Conservation (phyloP, 2,329 filamentous ascomycete species). For the Orbilia javanica region DNA sequence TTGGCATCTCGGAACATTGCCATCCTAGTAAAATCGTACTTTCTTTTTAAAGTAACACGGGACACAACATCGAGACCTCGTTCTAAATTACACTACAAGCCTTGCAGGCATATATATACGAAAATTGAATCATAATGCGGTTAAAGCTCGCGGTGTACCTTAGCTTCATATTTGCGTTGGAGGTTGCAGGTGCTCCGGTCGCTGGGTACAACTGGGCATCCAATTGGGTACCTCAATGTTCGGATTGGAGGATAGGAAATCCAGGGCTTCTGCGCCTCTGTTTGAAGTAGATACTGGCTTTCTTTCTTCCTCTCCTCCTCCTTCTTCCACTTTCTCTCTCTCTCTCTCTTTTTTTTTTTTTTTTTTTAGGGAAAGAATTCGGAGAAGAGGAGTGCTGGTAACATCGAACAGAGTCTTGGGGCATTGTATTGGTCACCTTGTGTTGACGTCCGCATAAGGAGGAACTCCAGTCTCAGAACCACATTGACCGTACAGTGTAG, state of each 20-base stretch:
- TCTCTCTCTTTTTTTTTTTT: too few relatives aligned
- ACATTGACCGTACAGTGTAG: too few relatives aligned
- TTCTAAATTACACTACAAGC: background rate
- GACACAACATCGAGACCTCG: background rate
- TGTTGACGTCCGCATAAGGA: background rate
- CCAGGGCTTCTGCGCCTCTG: background rate
- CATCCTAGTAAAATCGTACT: constrained; percentile 15
- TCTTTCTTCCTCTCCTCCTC: too few relatives aligned
- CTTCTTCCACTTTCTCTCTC: too few relatives aligned
- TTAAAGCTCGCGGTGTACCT: constrained; percentile 4
- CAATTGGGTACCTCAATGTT: background rate
- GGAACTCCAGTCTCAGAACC: too few relatives aligned
- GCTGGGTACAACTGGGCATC: background rate
- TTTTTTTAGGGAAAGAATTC: background rate
- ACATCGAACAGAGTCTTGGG: background rate
- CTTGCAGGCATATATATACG: too few relatives aligned
- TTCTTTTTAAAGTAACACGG: background rate
- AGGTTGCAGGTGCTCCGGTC: background rate
- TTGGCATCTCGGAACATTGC: constrained; percentile 5
- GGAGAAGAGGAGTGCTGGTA: background rate
- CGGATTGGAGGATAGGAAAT: background rate
- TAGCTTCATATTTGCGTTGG: background rate
- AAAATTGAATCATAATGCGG: background rate
- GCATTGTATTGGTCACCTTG: background rate
- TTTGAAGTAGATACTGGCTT: constrained; percentile 5